Evolutionary conservation across 2,329 filamentous ascomycete genomes (phyloP).

Genomic region (Penicillium sp.): DNA sequence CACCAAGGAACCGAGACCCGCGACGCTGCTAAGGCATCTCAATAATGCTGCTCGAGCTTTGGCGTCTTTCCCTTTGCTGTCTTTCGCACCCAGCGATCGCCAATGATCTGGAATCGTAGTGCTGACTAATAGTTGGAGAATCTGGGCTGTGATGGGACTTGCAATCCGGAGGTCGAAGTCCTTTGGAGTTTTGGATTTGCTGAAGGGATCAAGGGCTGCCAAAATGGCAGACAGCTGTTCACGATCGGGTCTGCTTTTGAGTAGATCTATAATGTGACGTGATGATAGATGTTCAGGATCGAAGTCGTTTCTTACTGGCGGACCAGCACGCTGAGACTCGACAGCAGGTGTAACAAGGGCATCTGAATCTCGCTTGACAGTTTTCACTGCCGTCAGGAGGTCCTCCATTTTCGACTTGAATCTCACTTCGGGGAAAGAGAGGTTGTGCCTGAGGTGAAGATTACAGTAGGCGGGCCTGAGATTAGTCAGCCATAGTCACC

Average conservation of each 20-base stretch:
- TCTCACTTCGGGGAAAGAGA: constrained; percentile 12
- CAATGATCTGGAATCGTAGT: constrained; percentile 77
- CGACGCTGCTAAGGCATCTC: constrained; percentile 60
- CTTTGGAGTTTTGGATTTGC: constrained; percentile 15
- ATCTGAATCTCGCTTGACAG: constrained; percentile 22
- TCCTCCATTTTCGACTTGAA: constrained; percentile 28
- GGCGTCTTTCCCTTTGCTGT: constrained; percentile 11
- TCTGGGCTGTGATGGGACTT: constrained; percentile 60
- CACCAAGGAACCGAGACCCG: constrained; percentile 68
- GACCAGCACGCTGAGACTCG: constrained; percentile 8
- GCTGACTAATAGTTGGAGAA: constrained; percentile 65
- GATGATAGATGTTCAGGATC: constrained; percentile 22
- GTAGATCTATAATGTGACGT: constrained; percentile 28
- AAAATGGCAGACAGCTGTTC: constrained; percentile 27
- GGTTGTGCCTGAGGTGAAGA: constrained; percentile 15
- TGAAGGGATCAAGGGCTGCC: constrained; percentile 30
- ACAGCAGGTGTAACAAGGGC: constrained; percentile 14
- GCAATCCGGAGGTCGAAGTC: constrained; percentile 54
- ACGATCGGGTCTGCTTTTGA: constrained; percentile 35
- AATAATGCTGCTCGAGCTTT: constrained; percentile 43
- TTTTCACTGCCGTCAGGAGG: constrained; percentile 35
- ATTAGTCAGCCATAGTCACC: constrained; percentile 20
- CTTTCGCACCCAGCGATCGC: constrained; percentile 46
- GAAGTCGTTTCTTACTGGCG: constrained; percentile 8
- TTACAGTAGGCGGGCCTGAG: constrained; percentile 20